A percentile compares a stretch with the other conserved stretches of the same genome.
Conservation (phyloP, 2,329 filamentous ascomycete species). For the Colletotrichum sp. region DNA sequence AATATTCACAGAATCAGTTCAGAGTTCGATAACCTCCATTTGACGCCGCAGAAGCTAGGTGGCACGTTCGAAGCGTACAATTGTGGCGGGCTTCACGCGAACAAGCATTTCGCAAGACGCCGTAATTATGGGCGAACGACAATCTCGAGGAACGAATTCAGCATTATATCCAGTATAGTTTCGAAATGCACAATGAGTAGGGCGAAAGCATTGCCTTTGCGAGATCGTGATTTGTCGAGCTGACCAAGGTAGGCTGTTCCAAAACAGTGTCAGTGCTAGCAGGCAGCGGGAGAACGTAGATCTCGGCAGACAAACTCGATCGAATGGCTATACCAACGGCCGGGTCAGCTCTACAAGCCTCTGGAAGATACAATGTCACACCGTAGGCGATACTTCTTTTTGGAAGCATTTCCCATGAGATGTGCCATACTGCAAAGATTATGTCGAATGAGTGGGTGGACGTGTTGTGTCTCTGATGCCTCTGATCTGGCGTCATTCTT, state of each 20-base stretch:
- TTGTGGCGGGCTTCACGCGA: background rate
- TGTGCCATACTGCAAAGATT: background rate
- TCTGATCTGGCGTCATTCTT: background rate
- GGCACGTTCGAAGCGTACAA: background rate
- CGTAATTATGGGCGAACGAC: fast-evolving
- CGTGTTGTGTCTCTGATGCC: background rate
- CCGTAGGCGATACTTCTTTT: background rate
- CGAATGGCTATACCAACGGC: background rate
- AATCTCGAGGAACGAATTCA: background rate
- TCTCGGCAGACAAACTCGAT: background rate
- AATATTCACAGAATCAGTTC: background rate
- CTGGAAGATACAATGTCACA: background rate
- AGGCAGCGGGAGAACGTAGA: background rate
- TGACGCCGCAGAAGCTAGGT: background rate
- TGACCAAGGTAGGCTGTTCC: background rate
- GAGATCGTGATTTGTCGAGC: background rate
- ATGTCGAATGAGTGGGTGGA: background rate
- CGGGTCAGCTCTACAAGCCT: background rate
- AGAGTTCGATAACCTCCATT: background rate
- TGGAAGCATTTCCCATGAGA: background rate
- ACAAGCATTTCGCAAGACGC: background rate
- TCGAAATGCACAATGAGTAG: background rate
- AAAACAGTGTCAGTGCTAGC: background rate
- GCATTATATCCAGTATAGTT: background rate
- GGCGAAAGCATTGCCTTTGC: background rate